Evolutionary conservation across 495 filamentous ascomycete genomes (phyloP).

Genomic region (Glarea lozoyensis): DNA sequence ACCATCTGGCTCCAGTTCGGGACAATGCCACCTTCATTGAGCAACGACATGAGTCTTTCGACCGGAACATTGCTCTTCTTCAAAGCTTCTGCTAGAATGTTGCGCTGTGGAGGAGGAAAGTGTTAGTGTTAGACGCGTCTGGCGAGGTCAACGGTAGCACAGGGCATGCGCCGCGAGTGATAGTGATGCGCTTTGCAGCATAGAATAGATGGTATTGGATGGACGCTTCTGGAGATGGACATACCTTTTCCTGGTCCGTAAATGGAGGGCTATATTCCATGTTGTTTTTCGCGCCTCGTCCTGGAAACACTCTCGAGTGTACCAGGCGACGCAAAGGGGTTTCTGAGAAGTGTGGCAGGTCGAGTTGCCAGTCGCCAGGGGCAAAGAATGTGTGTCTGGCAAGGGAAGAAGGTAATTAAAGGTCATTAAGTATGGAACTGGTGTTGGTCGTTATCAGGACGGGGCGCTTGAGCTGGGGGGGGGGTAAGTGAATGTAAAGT

Average conservation of each 20-base stretch:
- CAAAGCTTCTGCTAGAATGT: constrained; percentile 45
- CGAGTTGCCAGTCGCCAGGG: constrained; percentile 4
- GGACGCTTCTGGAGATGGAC: constrained; percentile 4
- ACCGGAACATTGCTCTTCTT: constrained; percentile 41
- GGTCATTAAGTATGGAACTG: constrained; percentile 21
- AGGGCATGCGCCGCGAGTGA: constrained; percentile 8
- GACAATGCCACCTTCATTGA: constrained; percentile 12
- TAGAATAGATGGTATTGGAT: not conserved
- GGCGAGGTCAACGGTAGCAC: constrained; percentile 4
- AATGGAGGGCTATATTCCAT: constrained; percentile 6
- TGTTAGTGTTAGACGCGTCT: constrained; percentile 22
- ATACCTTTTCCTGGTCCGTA: constrained; percentile 18
- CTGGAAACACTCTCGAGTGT: not conserved
- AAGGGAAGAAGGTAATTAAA: constrained; percentile 8
- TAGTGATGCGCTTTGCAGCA: not conserved
- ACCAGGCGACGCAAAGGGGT: constrained; percentile 6
- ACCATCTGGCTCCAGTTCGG: constrained; percentile 17
- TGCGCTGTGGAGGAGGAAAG: constrained; percentile 30
- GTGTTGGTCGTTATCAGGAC: too few relatives aligned
- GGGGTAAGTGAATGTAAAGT: too few relatives aligned
- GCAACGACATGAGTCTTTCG: constrained; percentile 13
- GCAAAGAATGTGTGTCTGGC: constrained; percentile 6
- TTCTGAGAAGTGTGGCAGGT: constrained; percentile 5
- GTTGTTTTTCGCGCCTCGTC: constrained; percentile 5
- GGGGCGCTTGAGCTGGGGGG: too few relatives aligned